phyloP scores from a whole-genome alignment of 2,329 filamentous ascomycete species.

The Diaporthe ilicicola region DNA sequence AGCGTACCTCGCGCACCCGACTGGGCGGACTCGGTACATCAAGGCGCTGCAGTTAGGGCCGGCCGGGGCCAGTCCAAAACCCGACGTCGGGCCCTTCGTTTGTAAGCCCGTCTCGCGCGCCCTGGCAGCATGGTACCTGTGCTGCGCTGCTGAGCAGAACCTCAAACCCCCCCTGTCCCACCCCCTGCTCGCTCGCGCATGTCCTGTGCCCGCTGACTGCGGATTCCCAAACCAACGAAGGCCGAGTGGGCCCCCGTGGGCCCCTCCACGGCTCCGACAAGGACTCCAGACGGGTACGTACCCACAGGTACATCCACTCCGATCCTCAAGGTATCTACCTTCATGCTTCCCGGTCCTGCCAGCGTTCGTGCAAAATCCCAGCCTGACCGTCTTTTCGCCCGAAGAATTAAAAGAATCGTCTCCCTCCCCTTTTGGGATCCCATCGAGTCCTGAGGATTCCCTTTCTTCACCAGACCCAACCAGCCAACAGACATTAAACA shows the following conservation, averaged over 20 bases:
- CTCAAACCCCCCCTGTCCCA: conserved; percentile 10
- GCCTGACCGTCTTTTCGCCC: conserved; percentile 28
- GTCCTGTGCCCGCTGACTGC: conserved; percentile 32
- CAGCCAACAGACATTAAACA: conserved; percentile 3
- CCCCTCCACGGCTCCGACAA: conserved; percentile 31
- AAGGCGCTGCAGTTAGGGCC: conserved; percentile 11
- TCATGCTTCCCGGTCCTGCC: conserved; percentile 16
- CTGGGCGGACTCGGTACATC: conserved; percentile 27
- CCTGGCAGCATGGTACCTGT: conserved; percentile 23
- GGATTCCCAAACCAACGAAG: conserved; percentile 32
- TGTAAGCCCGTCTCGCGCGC: conserved; percentile 29
- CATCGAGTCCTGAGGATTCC: neutral
- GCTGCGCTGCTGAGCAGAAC: conserved; percentile 1
- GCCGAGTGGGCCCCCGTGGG: conserved; percentile 33
- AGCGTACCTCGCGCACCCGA: conserved; percentile 16
- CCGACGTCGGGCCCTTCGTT: conserved; percentile 29
- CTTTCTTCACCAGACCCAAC: conserved; percentile 9
- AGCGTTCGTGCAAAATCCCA: conserved; percentile 23
- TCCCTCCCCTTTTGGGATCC: conserved; percentile 26
- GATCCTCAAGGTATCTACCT: neutral
- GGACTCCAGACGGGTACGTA: conserved; percentile 23
- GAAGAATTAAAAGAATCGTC: conserved; percentile 32
- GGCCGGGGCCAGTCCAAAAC: conserved; percentile 34
- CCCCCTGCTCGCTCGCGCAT: conserved; percentile 8
- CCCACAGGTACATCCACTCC: conserved; percentile 16